Base-by-base conservation (phyloP, 768 basidiomycete species). In the Boletus rufocinnamomeus region DNA sequence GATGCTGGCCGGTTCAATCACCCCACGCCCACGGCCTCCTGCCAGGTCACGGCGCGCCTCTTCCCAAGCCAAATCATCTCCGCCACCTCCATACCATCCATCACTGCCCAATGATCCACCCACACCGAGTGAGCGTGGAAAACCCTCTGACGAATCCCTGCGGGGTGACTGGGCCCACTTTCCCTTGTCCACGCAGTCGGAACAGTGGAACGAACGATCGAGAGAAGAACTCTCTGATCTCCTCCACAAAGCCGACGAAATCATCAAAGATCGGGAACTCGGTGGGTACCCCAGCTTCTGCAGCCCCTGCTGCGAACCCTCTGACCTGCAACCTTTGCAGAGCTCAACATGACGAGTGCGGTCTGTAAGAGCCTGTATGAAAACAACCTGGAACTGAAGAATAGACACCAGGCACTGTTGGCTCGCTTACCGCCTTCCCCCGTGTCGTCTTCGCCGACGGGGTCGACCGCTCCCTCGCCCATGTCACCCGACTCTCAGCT, bases 191-290 rank as follows among this genome's bases (percentile, higher is more conserved):
- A 72, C 74, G 6, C 64, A 58, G 50, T 62, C 72, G 23, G 74
- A 78, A 27, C 77, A 79, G 25, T 85, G 85, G 86, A 77, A 80
- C 58, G 87, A 86, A 62, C 82, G 76, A 66, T 89, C 88, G n/a
- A 80, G 84, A 40, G 89, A 88, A 65, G 89, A 91, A 64, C 79
- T 94, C 46, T 79, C 85, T 5, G 80, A 81, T 44, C 76, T 93
- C 44, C 80, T 94, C 37, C 74, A 84, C 46, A 85, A 86, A 69
- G 92, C 91, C 0, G 87, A 88, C 61, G 84, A 77, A 58, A 76
- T 93, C 49, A 92, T 94, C 62, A 87, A 84, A 69, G 84, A 86
- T 58, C 79, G 91, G 40, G 91, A 90, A 74, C 82, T 81, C 62
- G 91, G 92, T 89, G 69, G 50, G 85, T 62, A 14, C n/a, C 49